Conservation (phyloP, 345 rosid genomes). For the Gossypium herbaceum region DNA sequence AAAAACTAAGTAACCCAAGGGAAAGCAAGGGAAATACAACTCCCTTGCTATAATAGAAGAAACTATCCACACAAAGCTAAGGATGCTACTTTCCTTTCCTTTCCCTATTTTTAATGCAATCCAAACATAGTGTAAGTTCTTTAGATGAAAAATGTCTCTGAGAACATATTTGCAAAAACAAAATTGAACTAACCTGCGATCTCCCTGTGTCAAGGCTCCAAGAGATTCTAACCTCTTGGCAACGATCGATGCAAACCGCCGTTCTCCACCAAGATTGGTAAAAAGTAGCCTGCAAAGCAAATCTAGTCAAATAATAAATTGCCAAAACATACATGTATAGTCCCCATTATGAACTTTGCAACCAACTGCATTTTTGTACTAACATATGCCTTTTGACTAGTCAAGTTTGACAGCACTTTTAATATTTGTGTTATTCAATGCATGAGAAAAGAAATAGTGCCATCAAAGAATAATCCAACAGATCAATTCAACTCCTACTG, state of each 20-base stretch:
- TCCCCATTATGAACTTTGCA: neutral
- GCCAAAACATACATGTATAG: slow-evolving; percentile 2
- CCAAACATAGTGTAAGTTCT: no score
- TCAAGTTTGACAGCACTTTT: neutral
- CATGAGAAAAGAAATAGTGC: neutral
- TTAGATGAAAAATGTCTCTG: neutral
- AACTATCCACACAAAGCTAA: no score
- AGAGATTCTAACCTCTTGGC: slow-evolving; percentile 97
- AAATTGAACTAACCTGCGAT: slow-evolving; percentile 65
- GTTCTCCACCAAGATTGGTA: slow-evolving; percentile 95
- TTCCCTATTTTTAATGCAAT: no score
- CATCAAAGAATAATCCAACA: slow-evolving; percentile 10
- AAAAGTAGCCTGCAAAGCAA: slow-evolving; percentile 61
- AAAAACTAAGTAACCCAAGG: no score
- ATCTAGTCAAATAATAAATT: slow-evolving; percentile 15
- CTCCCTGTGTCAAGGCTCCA: slow-evolving; percentile 98
- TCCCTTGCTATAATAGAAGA: no score
- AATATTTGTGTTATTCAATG: neutral
- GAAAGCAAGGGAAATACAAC: no score
- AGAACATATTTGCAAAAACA: neutral
- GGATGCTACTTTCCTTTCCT: no score
- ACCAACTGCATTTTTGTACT: neutral
- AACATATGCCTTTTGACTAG: neutral
- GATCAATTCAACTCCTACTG: neutral
- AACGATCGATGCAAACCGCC: slow-evolving; percentile 98